Conservation (phyloP, 345 rosid species). For the Durio zibethinus region DNA sequence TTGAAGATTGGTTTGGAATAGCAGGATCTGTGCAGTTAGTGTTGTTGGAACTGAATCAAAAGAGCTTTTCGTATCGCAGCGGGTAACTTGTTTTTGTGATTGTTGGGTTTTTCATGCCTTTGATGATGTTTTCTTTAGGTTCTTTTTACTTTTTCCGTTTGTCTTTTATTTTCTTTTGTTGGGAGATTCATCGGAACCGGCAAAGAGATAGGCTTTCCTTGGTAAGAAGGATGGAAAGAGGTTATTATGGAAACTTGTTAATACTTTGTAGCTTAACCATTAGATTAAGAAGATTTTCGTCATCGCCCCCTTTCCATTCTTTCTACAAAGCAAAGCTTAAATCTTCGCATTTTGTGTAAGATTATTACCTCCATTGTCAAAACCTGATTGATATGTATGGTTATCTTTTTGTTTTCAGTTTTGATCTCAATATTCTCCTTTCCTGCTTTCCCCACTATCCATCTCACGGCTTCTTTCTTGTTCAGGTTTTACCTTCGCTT, state of each 20-base stretch:
- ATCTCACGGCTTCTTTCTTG: not conserved
- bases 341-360: not conserved
- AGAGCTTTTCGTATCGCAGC: slow-evolving; percentile 15
- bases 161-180: not conserved
- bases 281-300: too few relatives aligned
- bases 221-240: too few relatives aligned
- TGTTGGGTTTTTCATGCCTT: slow-evolving; percentile 12
- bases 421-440: not conserved
- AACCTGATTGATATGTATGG: not conserved
- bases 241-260: too few relatives aligned
- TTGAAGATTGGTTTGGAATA: slow-evolving; percentile 10
- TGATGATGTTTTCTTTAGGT: not conserved
- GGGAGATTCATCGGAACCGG: not conserved
- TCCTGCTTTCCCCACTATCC: not conserved
- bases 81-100: slow-evolving; percentile 26
- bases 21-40: slow-evolving; percentile 23
- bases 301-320: too few relatives aligned
- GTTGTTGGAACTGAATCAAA: slow-evolving; percentile 14
- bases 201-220: not conserved
- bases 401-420: not conserved
- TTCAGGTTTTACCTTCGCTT: not conserved
- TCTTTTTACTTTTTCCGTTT: not conserved
- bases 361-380: not conserved
- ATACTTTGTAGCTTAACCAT: too few relatives aligned
- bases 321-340: too few relatives aligned